phyloP scores from a whole-genome alignment of 2,329 filamentous ascomycete genomes.

The Verticillium dahliae region DNA sequence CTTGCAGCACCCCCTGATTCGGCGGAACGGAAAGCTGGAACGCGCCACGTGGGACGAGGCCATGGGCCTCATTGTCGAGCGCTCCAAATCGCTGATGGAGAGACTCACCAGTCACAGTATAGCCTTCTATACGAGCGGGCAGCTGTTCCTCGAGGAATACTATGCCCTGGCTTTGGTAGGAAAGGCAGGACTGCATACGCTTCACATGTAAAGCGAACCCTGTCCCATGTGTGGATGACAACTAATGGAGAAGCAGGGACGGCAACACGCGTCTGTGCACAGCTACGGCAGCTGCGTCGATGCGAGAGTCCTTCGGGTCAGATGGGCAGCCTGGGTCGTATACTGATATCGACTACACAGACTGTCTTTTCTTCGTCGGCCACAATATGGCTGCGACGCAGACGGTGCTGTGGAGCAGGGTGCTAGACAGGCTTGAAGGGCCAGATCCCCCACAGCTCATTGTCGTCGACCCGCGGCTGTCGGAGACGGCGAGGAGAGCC shows the following conservation, averaged over 20 bases:
- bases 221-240: no score
- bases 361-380: conserved; percentile 28
- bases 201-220: no score
- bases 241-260: conserved; percentile 21
- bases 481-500: conserved; percentile 24
- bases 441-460: conserved; percentile 22
- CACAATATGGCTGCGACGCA: conserved; percentile 28
- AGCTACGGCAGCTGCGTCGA: conserved; percentile 27
- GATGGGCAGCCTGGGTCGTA: conserved; percentile 30
- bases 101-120: conserved; percentile 27
- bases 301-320: conserved; percentile 28
- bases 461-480: conserved; percentile 25
- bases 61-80: conserved; percentile 24
- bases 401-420: conserved; percentile 27
- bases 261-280: conserved; percentile 31
- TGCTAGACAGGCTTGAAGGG: conserved; percentile 18
- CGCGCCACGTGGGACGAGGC: conserved; percentile 28
- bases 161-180: conserved; percentile 29
- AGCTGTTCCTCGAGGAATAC: conserved; percentile 30
- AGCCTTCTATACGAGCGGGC: conserved; percentile 29
- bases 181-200: conserved; percentile 24
- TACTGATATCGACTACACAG: conserved; percentile 26
- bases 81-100: conserved; percentile 19
- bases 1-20: conserved; percentile 23
- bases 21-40: conserved; percentile 24